Conservation (phyloP, 225 moss, liverwort and hornwort genomes). For the Physcomitrium patens region DNA sequence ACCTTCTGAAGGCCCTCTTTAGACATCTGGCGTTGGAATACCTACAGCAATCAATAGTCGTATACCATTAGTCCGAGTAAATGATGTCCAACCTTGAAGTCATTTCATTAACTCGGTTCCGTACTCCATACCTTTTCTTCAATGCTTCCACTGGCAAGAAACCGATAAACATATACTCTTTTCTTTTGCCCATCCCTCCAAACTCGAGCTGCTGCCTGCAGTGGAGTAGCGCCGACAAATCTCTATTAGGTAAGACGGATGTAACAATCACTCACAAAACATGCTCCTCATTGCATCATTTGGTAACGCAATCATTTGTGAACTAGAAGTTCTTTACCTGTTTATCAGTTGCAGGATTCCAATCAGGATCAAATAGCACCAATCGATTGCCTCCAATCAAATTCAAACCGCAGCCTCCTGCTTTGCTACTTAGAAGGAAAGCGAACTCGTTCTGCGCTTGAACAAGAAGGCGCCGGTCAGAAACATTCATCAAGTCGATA, state of each 20-base stretch:
- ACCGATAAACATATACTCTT: conserved; percentile 90
- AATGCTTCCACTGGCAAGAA: conserved; percentile 93
- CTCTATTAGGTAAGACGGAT: conserved; percentile 3
- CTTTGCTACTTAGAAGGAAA: conserved; percentile 97
- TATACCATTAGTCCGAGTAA: conserved; percentile 2
- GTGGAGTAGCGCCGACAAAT: conserved; percentile 13
- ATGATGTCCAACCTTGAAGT: conserved; percentile 17
- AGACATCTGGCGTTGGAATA: conserved; percentile 96
- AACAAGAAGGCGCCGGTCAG: conserved; percentile 12
- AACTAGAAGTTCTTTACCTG: conserved; percentile 53
- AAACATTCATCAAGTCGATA: not conserved
- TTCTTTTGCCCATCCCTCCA: conserved; percentile 99
- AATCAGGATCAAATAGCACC: conserved; percentile 98
- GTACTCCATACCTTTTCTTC: conserved; percentile 79
- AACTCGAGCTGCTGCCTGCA: conserved; percentile 91
- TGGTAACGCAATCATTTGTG: not conserved
- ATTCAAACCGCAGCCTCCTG: conserved; percentile 98
- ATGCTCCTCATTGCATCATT: not conserved
- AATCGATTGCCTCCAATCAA: conserved; percentile 95
- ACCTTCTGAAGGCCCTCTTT: conserved; percentile 99
- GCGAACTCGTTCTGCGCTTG: conserved; percentile 89
- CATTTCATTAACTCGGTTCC: not conserved
- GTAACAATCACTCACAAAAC: not conserved
- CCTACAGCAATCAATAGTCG: conserved; percentile 49
- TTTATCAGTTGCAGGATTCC: conserved; percentile 99